phyloP scores from a whole-genome alignment of 164 flowering plant species.

The Chloranthus sessilifolius region DNA sequence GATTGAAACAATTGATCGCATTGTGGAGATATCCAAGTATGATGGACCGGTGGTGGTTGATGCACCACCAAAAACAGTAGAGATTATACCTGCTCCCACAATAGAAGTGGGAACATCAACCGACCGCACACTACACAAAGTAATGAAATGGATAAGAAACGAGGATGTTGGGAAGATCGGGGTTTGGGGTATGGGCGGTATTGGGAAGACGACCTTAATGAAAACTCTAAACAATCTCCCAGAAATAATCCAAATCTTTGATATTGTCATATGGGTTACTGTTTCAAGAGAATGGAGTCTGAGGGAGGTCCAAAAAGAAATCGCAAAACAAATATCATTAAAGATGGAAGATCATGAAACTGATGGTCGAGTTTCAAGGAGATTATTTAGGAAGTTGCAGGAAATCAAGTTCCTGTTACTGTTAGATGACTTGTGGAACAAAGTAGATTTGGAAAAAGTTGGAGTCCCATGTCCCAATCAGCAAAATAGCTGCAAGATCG shows the following conservation, averaged over 20 bases:
- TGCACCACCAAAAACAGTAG: too few species aligned
- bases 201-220: constrained; percentile 1
- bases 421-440: constrained; percentile 5
- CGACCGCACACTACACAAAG: too few species aligned
- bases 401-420: neutral
- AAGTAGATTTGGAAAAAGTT: neutral
- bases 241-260: neutral
- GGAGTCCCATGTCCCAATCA: neutral
- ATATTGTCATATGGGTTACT: neutral
- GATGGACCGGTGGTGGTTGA: too few species aligned
- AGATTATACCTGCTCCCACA: too few species aligned
- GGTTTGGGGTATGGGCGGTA: neutral
- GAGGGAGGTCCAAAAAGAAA: neutral
- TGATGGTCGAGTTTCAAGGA: neutral
- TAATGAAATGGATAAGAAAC: too few species aligned
- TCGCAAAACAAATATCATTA: neutral
- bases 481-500: constrained; percentile 5
- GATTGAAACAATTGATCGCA: too few species aligned
- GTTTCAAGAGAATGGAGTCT: neutral
- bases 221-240: neutral
- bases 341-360: neutral
- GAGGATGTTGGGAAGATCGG: too few species aligned
- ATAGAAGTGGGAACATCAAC: too few species aligned
- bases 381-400: neutral
- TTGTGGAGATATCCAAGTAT: too few species aligned